Base-by-base conservation (phyloP, 352 stramenopile species). In the Phytophthora ohioensis region DNA sequence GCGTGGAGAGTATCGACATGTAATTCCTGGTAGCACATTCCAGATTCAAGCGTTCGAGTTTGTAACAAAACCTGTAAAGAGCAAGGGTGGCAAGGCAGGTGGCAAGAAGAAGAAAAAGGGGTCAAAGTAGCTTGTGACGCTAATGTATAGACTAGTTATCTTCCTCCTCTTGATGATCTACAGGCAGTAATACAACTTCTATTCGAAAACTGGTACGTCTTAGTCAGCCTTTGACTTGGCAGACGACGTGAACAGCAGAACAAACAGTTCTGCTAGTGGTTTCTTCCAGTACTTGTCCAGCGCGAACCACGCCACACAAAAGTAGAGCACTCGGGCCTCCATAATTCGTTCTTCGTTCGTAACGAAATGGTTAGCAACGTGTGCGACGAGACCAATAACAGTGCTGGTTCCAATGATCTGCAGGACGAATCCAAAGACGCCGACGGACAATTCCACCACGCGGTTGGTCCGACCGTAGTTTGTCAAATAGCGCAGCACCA, bases 211-310 rank as follows among this genome's bases (percentile, higher is more conserved):
- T 36, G 7, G 11, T 61, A 27, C 36, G 17, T 39, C 36, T 66
- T 60, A 66, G 8, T 31, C 48, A 42, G 34, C 46, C 55, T 69
- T 83, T 56, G 70, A 59, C 57, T 82, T 86, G 38, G 13, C 4
- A 38, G 49, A 13, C 7, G 61, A 55, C 6, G 49, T 68, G 47
- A 82, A 55, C 7, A 61, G 13, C 13, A 72, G 21, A 36, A 73
- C 46, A 31, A 92, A 64, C 34, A 87, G 58, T 4, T 71, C 57
- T n/a, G 65, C 54, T 15, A 92, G 51, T 12, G 84, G 43, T 21
- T 75, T 71, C 62, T 87, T 87, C 82, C 80, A 93, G 56, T 93
- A 93, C 46, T 91, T 91, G 73, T 92, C 51, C 17, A 93, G 73
- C 31, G 80, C 73, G 56, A 90, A 91, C 80, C 82, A 91, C n/a